Evolutionary conservation across 257 asterid species (phyloP).

Genomic region (Rehmannia glutinosa): DNA sequence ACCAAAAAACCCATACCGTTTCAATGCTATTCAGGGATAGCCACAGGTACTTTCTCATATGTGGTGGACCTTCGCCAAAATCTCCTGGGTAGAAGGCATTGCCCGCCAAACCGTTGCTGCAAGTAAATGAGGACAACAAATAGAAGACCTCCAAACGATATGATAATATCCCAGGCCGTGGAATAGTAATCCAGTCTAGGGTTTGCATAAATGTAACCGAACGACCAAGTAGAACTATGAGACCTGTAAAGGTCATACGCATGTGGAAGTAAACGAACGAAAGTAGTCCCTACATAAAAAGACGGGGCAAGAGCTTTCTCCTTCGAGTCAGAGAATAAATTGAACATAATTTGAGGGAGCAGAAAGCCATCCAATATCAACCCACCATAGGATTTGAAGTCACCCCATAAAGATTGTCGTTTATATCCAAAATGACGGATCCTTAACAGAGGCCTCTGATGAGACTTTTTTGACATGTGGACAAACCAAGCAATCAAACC

Average conservation of each 20-base stretch:
- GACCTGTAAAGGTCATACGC: constrained; percentile 72
- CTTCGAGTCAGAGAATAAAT: constrained; percentile 42
- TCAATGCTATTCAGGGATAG: constrained; percentile 24
- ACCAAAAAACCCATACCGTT: background rate
- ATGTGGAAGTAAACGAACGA: constrained; percentile 76
- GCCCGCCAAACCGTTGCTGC: constrained; percentile 87
- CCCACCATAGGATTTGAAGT: constrained; percentile 66
- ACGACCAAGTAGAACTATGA: constrained; percentile 44
- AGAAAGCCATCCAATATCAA: constrained; percentile 71
- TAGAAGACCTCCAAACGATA: constrained; percentile 49
- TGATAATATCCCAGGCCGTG: constrained; percentile 73
- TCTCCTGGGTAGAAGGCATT: constrained; percentile 56
- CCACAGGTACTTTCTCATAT: constrained; percentile 76
- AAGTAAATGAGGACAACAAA: constrained; percentile 47
- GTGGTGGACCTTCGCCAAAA: constrained; percentile 30
- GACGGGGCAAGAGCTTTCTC: constrained; percentile 63
- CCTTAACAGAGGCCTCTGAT: constrained; percentile 21
- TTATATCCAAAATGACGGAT: constrained; percentile 4
- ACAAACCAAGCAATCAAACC: constrained; percentile 66
- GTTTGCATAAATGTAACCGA: constrained; percentile 63
- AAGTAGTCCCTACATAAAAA: constrained; percentile 60
- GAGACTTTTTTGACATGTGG: constrained; percentile 40
- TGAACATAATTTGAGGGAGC: constrained; percentile 81
- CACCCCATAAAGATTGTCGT: constrained; percentile 52
- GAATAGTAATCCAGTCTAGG: constrained; percentile 79